phyloP scores from a whole-genome alignment of 495 filamentous ascomycete species.

The Elasticomyces elasticus region DNA sequence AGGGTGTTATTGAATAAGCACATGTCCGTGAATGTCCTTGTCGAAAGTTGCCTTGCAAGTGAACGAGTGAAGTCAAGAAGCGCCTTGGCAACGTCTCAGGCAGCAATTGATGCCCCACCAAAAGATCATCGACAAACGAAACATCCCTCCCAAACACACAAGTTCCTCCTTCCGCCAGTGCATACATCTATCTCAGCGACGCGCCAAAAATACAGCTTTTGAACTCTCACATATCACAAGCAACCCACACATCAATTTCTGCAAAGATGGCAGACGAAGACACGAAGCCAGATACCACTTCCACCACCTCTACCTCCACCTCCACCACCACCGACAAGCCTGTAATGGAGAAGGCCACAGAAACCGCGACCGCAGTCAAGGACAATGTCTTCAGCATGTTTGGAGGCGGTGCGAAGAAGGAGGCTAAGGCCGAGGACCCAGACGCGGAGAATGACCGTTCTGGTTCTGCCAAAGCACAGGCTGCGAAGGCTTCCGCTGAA shows the following conservation, averaged over 20 bases:
- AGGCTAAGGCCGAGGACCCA: constrained; percentile 70
- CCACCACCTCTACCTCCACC: constrained; percentile 2
- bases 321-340: constrained; percentile 11
- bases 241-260: not conserved
- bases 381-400: constrained; percentile 94
- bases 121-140: too few species aligned
- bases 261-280: constrained; percentile 18
- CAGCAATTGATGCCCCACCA: too few species aligned
- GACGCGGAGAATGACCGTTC: constrained; percentile 70
- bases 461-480: constrained; percentile 78
- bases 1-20: too few species aligned
- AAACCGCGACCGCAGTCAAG: constrained; percentile 46
- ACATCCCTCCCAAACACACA: too few species aligned
- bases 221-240: too few species aligned
- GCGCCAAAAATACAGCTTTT: too few species aligned
- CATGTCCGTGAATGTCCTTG: too few species aligned
- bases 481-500: constrained; percentile 28
- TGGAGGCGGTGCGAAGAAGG: constrained; percentile 75
- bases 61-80: too few species aligned
- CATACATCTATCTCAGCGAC: too few species aligned
- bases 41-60: too few species aligned
- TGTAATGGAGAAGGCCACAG: constrained; percentile 37
- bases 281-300: constrained; percentile 14
- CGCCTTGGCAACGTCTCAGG: too few species aligned
- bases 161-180: too few species aligned